Percentiles rank a stretch among this genome's conserved stretches.
Evolutionary conservation across 2,329 filamentous ascomycete genomes (phyloP).

Genomic region (Plenodomus tracheiphilus): DNA sequence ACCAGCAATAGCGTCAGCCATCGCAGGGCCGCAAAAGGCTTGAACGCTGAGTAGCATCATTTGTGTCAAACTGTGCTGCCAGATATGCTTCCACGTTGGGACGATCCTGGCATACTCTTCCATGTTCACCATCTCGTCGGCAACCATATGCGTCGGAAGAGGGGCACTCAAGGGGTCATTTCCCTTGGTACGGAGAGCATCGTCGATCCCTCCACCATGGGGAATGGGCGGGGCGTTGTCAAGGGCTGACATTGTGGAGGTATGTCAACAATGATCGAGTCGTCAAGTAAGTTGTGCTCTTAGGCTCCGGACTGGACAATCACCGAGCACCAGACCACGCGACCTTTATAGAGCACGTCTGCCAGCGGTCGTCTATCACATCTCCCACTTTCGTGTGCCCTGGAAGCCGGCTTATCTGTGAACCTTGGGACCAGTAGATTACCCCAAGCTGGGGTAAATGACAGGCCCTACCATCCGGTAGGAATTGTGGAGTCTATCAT

Average conservation of each 20-base stretch:
- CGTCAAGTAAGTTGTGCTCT: neutral
- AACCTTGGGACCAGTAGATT: constrained; percentile 16
- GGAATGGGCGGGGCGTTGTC: constrained; percentile 40
- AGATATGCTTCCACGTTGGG: constrained; percentile 51
- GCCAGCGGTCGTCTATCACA: constrained; percentile 1
- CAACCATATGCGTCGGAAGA: constrained; percentile 15
- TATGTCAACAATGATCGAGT: neutral
- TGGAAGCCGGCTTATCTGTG: constrained; percentile 23
- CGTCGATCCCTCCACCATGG: constrained; percentile 34
- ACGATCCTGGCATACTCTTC: constrained; percentile 31
- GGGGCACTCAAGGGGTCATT: constrained; percentile 24
- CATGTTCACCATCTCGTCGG: constrained; percentile 45
- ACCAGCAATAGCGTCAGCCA: constrained; percentile 39
- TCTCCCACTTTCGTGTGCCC: constrained; percentile 6
- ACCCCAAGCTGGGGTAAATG: constrained; percentile 28
- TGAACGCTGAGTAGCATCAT: constrained; percentile 55
- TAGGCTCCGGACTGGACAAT: constrained; percentile 7
- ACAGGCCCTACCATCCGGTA: constrained; percentile 15
- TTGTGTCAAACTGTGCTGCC: constrained; percentile 54
- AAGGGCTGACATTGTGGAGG: constrained; percentile 30
- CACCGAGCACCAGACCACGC: constrained; percentile 1
- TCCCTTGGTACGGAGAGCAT: constrained; percentile 34
- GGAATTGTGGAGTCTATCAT: constrained; percentile 15
- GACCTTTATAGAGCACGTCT: constrained; percentile 19
- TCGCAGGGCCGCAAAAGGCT: constrained; percentile 44